Conservation (phyloP, 768 basidiomycete genomes). For the Rhizopogon roseolus region DNA sequence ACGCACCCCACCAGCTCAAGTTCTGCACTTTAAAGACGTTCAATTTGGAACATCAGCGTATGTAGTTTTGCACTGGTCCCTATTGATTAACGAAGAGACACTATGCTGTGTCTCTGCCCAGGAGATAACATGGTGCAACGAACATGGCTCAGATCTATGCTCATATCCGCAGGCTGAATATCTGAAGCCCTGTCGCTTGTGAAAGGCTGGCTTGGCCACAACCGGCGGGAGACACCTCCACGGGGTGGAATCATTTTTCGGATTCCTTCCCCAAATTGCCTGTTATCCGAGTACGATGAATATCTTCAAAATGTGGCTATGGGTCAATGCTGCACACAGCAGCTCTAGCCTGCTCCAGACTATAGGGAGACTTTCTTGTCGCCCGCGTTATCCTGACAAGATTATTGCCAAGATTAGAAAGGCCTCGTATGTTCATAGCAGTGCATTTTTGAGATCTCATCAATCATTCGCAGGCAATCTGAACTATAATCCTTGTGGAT, state of each 20-base stretch:
- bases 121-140: slow-evolving; percentile 37
- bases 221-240: slow-evolving; percentile 8
- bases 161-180: slow-evolving; percentile 29
- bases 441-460: not conserved
- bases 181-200: slow-evolving; percentile 37
- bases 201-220: slow-evolving; percentile 27
- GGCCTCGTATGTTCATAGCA: slow-evolving; percentile 27
- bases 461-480: slow-evolving; percentile 19
- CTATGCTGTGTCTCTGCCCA: slow-evolving; percentile 37
- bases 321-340: slow-evolving; percentile 28
- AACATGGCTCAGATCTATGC: slow-evolving; percentile 32
- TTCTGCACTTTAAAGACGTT: slow-evolving; percentile 28
- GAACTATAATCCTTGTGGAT: slow-evolving; percentile 21
- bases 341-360: slow-evolving; percentile 36
- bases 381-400: slow-evolving; percentile 32
- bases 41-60: slow-evolving; percentile 31
- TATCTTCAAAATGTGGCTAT: slow-evolving; percentile 5
- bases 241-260: slow-evolving; percentile 24
- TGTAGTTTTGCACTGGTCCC: slow-evolving; percentile 7
- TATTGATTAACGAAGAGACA: slow-evolving; percentile 21
- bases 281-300: slow-evolving; percentile 13
- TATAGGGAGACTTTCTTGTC: slow-evolving; percentile 33
- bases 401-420: slow-evolving; percentile 31
- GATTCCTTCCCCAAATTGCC: slow-evolving; percentile 12
- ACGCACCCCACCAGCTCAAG: slow-evolving; percentile 36